Conservation (phyloP, 257 asterid species). For the Penstemon newberryi region DNA sequence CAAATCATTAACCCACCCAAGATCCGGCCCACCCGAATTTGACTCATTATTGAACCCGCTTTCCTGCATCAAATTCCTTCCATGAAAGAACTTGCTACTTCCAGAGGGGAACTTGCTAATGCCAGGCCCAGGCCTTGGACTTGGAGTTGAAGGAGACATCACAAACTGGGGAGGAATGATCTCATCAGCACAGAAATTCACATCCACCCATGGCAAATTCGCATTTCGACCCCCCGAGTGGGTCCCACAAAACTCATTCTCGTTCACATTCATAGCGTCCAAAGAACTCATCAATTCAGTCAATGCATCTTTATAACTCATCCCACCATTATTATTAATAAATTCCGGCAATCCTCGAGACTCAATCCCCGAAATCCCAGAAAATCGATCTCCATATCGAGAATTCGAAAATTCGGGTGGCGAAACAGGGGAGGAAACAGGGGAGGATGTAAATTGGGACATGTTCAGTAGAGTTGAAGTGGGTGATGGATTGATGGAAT, state of each 20-base stretch:
- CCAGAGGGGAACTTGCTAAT: slow-evolving; percentile 19
- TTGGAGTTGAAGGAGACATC: slow-evolving; percentile 62
- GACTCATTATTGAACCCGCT: slow-evolving; percentile 39
- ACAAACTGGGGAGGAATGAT: slow-evolving; percentile 55
- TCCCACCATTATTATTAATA: slow-evolving; percentile 26
- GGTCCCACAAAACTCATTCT: background rate
- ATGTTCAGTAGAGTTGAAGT: slow-evolving; percentile 63
- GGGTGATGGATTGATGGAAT: slow-evolving; percentile 53
- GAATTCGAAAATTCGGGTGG: slow-evolving; percentile 21
- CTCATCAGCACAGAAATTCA: slow-evolving; percentile 38
- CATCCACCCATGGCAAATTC: slow-evolving; percentile 50
- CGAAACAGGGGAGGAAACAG: slow-evolving; percentile 55
- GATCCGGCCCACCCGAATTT: slow-evolving; percentile 68
- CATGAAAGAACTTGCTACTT: slow-evolving; percentile 28
- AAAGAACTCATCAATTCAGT: slow-evolving; percentile 62
- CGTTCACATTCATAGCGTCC: slow-evolving; percentile 58
- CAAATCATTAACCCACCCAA: slow-evolving; percentile 96
- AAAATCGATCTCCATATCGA: slow-evolving; percentile 6
- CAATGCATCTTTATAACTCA: slow-evolving; percentile 51
- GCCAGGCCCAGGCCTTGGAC: slow-evolving; percentile 30
- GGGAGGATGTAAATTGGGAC: slow-evolving; percentile 57
- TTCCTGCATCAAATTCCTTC: slow-evolving; percentile 48
- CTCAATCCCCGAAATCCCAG: slow-evolving; percentile 17
- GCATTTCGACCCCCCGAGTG: background rate
- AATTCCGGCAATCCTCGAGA: slow-evolving; percentile 24